Base-by-base conservation (phyloP, 352 stramenopile species). In the Phytophthora hibernalis region DNA sequence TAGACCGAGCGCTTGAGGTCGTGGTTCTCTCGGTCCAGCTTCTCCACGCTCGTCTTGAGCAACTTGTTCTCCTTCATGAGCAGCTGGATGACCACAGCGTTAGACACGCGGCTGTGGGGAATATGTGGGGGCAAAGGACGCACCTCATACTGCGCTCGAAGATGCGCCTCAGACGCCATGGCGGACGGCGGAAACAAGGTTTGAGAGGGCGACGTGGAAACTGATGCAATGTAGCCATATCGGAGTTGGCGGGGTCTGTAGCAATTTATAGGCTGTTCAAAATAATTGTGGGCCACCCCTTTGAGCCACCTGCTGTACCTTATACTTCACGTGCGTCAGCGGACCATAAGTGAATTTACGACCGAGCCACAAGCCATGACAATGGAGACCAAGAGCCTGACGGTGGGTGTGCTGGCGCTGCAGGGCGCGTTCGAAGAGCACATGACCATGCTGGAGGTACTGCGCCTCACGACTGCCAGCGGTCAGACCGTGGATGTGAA, bases 381-480 rank as follows among this genome's bases (percentile, higher is more conserved):
- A 12, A 68, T 40, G 5, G 52, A 57, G 35, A 54, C 18, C 24
- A 76, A 65, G 50, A 74, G 50, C 18, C 49, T 91, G 50, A 83
- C 72, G 10, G 85, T 97, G 26, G 91, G 90, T 30, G 90, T 97
- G 28, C 70, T 97, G 61, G 91, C 91, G 65, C 75, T 98, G 55
- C 92, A 98, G 61, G 93, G 93, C 51, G 91, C 93, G 11, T 98
- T 98, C 61, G 76, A 92, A 68, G 92, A 98, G 79, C 93, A 98
- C 65, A 92, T 97, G 24, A 75, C 86, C 40, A 91, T 94, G 79
- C 80, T 97, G 21, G 73, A 91, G 51, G 74, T 78, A 22, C 63
- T 93, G 21, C 38, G 61, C 37, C 55, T 65, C 21, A 59, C 37
- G 3, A 54, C 51, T 30, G 61, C 60, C 1, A 47, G 63, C 5